Evolutionary conservation across 23 red algal genomes (phyloP).

Genomic region (Pyropia yezoensis): DNA sequence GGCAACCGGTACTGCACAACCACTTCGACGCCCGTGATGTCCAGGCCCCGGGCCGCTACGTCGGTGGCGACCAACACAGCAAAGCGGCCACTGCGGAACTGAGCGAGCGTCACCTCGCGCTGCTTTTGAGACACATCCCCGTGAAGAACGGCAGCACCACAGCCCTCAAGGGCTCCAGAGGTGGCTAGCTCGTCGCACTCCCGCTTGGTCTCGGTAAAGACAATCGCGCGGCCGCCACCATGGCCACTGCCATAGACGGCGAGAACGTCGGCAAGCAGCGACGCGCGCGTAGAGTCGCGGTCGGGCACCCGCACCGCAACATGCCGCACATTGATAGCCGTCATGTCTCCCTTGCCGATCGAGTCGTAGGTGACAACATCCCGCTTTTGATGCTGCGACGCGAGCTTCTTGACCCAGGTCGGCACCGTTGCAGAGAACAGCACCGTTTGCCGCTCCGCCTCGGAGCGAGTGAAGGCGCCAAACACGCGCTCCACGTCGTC

Average conservation of each 20-base stretch:
- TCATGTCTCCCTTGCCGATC: slow-evolving; percentile 55
- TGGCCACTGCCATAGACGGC: slow-evolving; percentile 35
- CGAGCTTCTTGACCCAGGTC: slow-evolving; percentile 84
- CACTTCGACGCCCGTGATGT: slow-evolving; percentile 89
- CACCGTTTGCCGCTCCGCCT: slow-evolving; percentile 63
- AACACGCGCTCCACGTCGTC: slow-evolving; percentile 89
- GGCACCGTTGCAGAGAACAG: slow-evolving; percentile 96
- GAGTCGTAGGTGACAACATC: slow-evolving; percentile 65
- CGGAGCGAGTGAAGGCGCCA: slow-evolving; percentile 24
- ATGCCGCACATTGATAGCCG: slow-evolving; percentile 83
- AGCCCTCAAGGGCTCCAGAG: slow-evolving; percentile 55
- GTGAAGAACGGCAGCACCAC: slow-evolving; percentile 84
- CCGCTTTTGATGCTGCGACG: slow-evolving; percentile 66
- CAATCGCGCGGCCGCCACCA: slow-evolving; percentile 69
- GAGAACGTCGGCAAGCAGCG: slow-evolving; percentile 74
- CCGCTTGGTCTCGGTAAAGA: slow-evolving; percentile 90
- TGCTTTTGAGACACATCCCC: slow-evolving; percentile 91
- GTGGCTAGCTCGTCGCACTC: slow-evolving; percentile 89
- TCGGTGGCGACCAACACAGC: slow-evolving; percentile 93
- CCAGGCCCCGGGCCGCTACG: slow-evolving; percentile 92
- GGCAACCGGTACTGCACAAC: slow-evolving; percentile 87
- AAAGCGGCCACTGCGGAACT: slow-evolving; percentile 86
- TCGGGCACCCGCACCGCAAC: slow-evolving; percentile 75
- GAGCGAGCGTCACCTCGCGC: slow-evolving; percentile 73
- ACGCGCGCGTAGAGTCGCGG: slow-evolving; percentile 44